phyloP scores from a whole-genome alignment of 148 eudicot genomes.

The Nepenthes gracilis region DNA sequence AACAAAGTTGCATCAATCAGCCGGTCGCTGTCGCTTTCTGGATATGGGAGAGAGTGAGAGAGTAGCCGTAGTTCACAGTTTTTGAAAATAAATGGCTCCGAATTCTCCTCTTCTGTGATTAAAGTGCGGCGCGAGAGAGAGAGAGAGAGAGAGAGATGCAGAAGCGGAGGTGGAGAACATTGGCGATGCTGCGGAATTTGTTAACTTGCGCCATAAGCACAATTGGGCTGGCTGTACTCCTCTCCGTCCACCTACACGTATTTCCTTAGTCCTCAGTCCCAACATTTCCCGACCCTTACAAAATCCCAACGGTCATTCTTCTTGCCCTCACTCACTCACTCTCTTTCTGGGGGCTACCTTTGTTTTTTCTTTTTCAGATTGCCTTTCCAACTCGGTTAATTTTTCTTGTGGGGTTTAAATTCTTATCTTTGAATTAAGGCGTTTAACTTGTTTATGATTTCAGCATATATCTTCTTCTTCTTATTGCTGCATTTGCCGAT shows the following conservation, averaged over 20 bases:
- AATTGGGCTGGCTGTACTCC: slow-evolving; percentile 49
- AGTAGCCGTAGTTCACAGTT: too few relatives aligned
- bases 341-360: background rate
- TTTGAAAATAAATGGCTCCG: too few relatives aligned
- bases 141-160: slow-evolving; percentile 9
- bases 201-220: slow-evolving; percentile 47
- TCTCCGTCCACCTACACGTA: slow-evolving; percentile 34
- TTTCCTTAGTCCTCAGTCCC: slow-evolving; percentile 31
- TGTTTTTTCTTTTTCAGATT: background rate
- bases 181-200: slow-evolving; percentile 34
- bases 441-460: background rate
- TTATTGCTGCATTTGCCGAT: background rate
- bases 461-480: background rate
- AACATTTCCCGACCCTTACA: slow-evolving; percentile 46
- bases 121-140: too few relatives aligned
- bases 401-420: background rate
- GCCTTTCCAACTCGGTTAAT: background rate
- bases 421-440: background rate
- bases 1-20: too few relatives aligned
- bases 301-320: slow-evolving; percentile 47
- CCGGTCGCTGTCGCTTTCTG: too few relatives aligned
- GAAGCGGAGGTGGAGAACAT: slow-evolving; percentile 39
- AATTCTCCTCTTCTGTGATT: too few relatives aligned
- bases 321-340: background rate
- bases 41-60: too few relatives aligned